Percentiles rank a stretch among this genome's conserved stretches.
phyloP scores from a whole-genome alignment of 441 rosid genomes.

The Eutrema salsugineum region DNA sequence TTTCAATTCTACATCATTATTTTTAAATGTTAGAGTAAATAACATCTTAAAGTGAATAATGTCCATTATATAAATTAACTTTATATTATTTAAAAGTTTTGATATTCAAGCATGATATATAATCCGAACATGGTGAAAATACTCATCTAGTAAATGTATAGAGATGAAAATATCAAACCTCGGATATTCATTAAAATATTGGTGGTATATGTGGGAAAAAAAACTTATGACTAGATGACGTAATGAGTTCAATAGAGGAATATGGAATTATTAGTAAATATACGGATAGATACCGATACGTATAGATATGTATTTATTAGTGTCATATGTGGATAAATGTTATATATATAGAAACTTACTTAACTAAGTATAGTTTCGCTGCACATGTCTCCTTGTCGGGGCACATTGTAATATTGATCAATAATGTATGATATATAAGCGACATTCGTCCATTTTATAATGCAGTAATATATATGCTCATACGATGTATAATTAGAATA shows the following conservation, averaged over 20 bases:
- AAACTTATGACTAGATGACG: background rate
- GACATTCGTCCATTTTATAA: slow-evolving; percentile 33
- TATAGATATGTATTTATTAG: slow-evolving; percentile 8
- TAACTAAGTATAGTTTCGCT: slow-evolving; percentile 24
- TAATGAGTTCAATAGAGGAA: background rate
- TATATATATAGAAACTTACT: slow-evolving; percentile 16
- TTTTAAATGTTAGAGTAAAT: background rate
- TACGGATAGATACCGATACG: background rate
- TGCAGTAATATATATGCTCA: background rate
- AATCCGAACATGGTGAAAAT: background rate
- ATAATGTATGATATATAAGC: slow-evolving; percentile 22
- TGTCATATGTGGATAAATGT: slow-evolving; percentile 8
- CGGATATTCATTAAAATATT: background rate
- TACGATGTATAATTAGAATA: background rate
- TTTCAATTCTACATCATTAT: background rate
- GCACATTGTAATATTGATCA: slow-evolving; percentile 31
- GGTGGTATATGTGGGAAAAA: background rate
- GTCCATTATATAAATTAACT: background rate
- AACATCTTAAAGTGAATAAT: background rate
- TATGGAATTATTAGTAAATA: background rate
- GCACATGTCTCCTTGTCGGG: slow-evolving; percentile 40
- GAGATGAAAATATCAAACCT: background rate
- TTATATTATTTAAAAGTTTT: background rate
- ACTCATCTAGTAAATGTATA: background rate
- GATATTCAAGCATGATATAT: background rate